These are phyloP conservation scores for Heterobasidion annosum DNA, from an alignment of 1,284 basidiomycete species.

Conservation along the genomic window DNA sequence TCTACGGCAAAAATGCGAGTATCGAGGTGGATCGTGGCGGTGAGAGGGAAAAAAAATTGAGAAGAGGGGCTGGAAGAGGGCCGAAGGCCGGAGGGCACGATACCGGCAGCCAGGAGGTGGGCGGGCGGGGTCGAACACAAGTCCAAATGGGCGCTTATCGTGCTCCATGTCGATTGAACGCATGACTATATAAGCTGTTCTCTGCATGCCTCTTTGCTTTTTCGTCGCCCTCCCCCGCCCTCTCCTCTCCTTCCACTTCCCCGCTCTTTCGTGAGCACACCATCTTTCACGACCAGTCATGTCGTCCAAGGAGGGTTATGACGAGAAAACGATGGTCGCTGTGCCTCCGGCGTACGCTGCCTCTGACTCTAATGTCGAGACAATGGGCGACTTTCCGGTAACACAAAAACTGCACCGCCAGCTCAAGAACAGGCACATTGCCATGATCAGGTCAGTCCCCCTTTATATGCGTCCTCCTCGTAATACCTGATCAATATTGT, in stretches of 20 bases:
- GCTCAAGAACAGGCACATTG: slow-evolving; percentile 29
- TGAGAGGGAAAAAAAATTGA: no score
- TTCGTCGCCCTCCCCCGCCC: not conserved
- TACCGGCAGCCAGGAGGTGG: no score
- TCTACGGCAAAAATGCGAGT: no score
- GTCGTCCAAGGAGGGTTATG: slow-evolving; percentile 5
- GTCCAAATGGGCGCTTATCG: not conserved
- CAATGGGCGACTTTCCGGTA: not conserved
- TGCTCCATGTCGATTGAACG: not conserved
- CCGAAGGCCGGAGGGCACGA: not conserved
- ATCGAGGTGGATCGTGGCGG: no score
- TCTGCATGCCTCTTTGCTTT: not conserved
- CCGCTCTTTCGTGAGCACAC: not conserved
- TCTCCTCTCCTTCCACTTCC: not conserved
- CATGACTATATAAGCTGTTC: not conserved
- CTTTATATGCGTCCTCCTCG: not conserved
- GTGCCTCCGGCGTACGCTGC: slow-evolving; percentile 4
- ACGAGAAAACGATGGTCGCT: slow-evolving; percentile 7
- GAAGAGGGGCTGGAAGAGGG: not conserved
- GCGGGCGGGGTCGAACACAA: no score
- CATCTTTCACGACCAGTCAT: slow-evolving; percentile 4
- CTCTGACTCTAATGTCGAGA: slow-evolving; percentile 7
- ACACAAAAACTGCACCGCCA: slow-evolving; percentile 19
- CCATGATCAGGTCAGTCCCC: slow-evolving; percentile 25
- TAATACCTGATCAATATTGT: not conserved